Conservation (phyloP, 2,329 filamentous ascomycete genomes). For the Aspergillus intermedius region DNA sequence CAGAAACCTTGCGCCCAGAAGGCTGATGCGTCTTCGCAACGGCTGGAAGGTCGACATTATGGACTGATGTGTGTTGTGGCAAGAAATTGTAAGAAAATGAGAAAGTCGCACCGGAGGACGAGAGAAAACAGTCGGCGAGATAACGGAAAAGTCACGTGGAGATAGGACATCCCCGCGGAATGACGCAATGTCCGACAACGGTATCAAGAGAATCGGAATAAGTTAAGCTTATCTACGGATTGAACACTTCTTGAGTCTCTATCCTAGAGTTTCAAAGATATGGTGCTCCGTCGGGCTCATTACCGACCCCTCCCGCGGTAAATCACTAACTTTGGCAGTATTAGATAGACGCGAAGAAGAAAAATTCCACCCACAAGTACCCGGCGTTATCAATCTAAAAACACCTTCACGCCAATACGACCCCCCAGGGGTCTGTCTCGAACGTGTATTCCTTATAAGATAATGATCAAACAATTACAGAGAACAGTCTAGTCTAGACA, state of each 20-base stretch:
- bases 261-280: too few relatives aligned
- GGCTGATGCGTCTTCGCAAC: slow-evolving; percentile 24
- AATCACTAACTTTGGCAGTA: too few relatives aligned
- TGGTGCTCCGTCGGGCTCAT: too few relatives aligned
- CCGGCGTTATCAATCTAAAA: neutral
- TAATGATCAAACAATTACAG: slow-evolving; percentile 2
- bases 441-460: neutral
- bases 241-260: too few relatives aligned
- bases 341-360: too few relatives aligned
- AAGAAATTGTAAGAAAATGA: slow-evolving; percentile 9
- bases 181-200: neutral
- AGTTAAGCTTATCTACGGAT: neutral
- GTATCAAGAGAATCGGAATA: neutral
- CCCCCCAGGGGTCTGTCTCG: neutral
- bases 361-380: too few relatives aligned
- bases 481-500: slow-evolving; percentile 17
- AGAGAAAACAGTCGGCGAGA: slow-evolving; percentile 12
- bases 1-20: slow-evolving; percentile 21
- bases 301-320: neutral
- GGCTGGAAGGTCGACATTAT: slow-evolving; percentile 25
- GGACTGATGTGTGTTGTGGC: neutral
- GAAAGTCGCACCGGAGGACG: slow-evolving; percentile 8
- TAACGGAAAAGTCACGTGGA: slow-evolving; percentile 34
- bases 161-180: slow-evolving; percentile 25
- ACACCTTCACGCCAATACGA: neutral